These are phyloP conservation scores for Heterococcus sp. DNA, from an alignment of 108 stramenopile species.

Conservation along the genomic window DNA sequence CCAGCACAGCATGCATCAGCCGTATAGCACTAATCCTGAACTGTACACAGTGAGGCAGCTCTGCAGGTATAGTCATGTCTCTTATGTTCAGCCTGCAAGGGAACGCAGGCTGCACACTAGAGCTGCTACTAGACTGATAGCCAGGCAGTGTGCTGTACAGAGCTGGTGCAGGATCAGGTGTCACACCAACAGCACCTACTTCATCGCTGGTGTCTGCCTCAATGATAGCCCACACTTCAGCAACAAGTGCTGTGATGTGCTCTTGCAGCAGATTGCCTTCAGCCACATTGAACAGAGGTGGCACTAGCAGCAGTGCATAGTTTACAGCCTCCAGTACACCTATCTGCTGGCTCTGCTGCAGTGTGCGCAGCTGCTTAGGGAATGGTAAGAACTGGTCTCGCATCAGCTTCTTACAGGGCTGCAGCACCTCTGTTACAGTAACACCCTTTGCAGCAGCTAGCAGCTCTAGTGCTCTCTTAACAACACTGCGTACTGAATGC, in stretches of 20 bases:
- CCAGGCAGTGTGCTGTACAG: not conserved
- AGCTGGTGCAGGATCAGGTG: not conserved
- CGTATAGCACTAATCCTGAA: conserved; percentile 18
- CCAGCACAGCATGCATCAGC: conserved; percentile 37
- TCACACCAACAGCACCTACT: not conserved
- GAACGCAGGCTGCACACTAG: not conserved
- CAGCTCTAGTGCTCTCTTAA: conserved; percentile 38
- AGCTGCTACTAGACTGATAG: too few relatives aligned
- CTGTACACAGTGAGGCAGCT: conserved; percentile 39
- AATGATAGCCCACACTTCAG: conserved; percentile 28
- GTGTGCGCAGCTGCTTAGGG: conserved; percentile 28
- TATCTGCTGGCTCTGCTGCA: conserved; percentile 35
- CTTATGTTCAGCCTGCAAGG: conserved; percentile 17
- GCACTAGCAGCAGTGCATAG: conserved; percentile 36
- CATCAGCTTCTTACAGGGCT: conserved; percentile 4
- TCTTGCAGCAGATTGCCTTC: not conserved
- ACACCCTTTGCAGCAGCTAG: conserved; percentile 32
- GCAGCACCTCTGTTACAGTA: conserved; percentile 23
- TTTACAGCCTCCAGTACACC: conserved; percentile 44
- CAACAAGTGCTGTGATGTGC: conserved; percentile 28
- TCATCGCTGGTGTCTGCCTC: conserved; percentile 38
- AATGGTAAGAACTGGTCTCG: conserved; percentile 13
- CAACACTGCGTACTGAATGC: conserved; percentile 25
- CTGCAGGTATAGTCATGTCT: conserved; percentile 32
- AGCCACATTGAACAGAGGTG: conserved; percentile 24